Base-by-base conservation (phyloP, 805 yeast species). In the Spencermartinsiella europaea region DNA sequence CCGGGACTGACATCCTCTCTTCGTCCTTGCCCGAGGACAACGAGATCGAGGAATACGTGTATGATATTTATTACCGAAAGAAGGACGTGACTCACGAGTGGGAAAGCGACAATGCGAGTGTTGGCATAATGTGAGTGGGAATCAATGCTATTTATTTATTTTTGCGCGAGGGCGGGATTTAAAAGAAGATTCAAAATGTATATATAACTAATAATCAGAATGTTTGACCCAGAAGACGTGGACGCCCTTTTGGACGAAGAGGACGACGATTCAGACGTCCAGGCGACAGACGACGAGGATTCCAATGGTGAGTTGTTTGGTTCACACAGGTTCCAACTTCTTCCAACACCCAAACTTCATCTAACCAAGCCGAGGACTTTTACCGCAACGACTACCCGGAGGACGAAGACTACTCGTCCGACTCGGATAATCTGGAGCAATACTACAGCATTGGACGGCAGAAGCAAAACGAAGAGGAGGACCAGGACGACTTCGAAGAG, bases 301-400 rank as follows among this genome's bases (percentile, higher is more conserved):
- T 67, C 72, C 15, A 68, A 68, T 44, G 61, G 54, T 51, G 40
- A 38, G 54, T 42, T 33, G 12, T 19, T 19, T 48, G n/a, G 19
- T 17, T 3, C 7, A 25, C n/a, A n/a, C n/a, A n/a, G n/a, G n/a
- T n/a, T n/a, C n/a, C n/a, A n/a, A n/a, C n/a, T n/a, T n/a, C n/a
- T n/a, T n/a, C n/a, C n/a, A n/a, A n/a, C n/a, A n/a, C n/a, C n/a
- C n/a, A n/a, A n/a, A n/a, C n/a, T n/a, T n/a, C n/a, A n/a, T n/a
- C n/a, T n/a, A n/a, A 25, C 35, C 4, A 37, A 56, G 96, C 96
- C 17, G 99, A 91, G 67, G 88, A 85, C 46, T 90, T 81, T 59
- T 91, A 91, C 62, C 79, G 80, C 57, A 91, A 93, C 64, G 98
- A 91, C 59, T 91, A 91, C 59, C 98, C 98, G 0, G 95, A 88